These are phyloP conservation scores for Allantophomopsis lycopodina DNA, from an alignment of 2,329 filamentous ascomycete genomes.

Conservation along the genomic window DNA sequence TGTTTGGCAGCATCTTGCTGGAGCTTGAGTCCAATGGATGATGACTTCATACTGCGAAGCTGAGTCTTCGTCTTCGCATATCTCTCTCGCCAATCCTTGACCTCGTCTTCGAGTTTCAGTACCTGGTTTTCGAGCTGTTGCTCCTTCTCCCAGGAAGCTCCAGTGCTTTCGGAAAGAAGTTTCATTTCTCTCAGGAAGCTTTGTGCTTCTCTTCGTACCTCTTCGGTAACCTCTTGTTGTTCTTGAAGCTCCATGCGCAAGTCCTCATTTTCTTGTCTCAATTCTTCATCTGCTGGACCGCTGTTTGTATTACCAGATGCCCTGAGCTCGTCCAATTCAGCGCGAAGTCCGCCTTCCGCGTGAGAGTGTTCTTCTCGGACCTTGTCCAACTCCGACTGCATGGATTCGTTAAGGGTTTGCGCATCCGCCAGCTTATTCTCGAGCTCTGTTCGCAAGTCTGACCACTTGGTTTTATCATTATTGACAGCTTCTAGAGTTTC, in stretches of 20 bases:
- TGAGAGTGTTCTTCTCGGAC: slow-evolving; percentile 54
- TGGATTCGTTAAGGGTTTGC: slow-evolving; percentile 61
- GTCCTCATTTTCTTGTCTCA: slow-evolving; percentile 55
- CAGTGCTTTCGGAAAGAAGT: slow-evolving; percentile 66
- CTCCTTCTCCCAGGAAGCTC: slow-evolving; percentile 68
- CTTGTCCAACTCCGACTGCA: slow-evolving; percentile 67
- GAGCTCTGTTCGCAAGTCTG: slow-evolving; percentile 48
- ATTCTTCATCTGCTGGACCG: slow-evolving; percentile 29
- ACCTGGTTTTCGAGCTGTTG: slow-evolving; percentile 65
- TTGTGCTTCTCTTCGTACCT: slow-evolving; percentile 74
- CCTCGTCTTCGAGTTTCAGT: slow-evolving; percentile 64
- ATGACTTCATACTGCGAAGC: slow-evolving; percentile 65
- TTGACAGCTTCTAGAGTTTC: slow-evolving; percentile 33
- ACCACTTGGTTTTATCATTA: slow-evolving; percentile 58
- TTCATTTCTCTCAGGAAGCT: slow-evolving; percentile 85
- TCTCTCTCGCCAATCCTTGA: slow-evolving; percentile 80
- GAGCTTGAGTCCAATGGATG: slow-evolving; percentile 59
- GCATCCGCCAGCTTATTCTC: slow-evolving; percentile 64
- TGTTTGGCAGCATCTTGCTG: slow-evolving; percentile 58
- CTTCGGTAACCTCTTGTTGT: slow-evolving; percentile 73
- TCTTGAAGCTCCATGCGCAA: slow-evolving; percentile 51
- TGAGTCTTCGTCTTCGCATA: slow-evolving; percentile 85
- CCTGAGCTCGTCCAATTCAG: slow-evolving; percentile 43
- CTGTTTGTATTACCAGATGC: slow-evolving; percentile 15
- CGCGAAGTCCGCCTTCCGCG: slow-evolving; percentile 46